phyloP scores from a whole-genome alignment of 2,329 filamentous ascomycete species.

The Alternaria arbusti region DNA sequence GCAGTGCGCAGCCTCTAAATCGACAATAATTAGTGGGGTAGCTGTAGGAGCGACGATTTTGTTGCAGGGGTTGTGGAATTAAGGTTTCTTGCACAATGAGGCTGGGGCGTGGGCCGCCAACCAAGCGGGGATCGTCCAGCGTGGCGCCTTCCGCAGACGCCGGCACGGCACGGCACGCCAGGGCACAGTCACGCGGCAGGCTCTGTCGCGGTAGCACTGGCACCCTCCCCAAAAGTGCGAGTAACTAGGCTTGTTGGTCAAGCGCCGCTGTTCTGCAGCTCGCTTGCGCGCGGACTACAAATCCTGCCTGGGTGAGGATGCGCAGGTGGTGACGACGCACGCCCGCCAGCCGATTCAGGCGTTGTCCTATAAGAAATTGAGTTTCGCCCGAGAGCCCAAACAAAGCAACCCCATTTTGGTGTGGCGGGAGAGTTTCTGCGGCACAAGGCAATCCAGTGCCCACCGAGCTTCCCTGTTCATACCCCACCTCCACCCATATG shows the following conservation, averaged over 20 bases:
- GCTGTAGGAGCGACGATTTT: not conserved
- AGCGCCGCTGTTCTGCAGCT: not conserved
- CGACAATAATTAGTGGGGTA: not conserved
- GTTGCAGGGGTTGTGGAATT: not conserved
- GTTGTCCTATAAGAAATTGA: fast-evolving
- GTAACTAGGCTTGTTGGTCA: not conserved
- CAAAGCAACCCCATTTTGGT: not conserved
- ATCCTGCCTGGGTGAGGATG: not conserved
- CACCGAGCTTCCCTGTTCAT: no score
- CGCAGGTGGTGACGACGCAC: not conserved
- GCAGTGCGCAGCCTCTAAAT: not conserved
- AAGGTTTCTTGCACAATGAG: not conserved
- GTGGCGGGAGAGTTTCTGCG: not conserved
- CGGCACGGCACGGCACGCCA: not conserved
- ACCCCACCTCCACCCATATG: not conserved
- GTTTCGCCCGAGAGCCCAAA: fast-evolving
- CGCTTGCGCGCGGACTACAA: not conserved
- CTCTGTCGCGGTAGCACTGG: not conserved
- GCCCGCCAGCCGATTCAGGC: not conserved
- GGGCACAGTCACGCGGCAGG: not conserved
- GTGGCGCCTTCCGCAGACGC: no score
- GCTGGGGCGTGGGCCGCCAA: not conserved
- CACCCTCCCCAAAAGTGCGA: not conserved
- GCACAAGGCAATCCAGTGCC: not conserved
- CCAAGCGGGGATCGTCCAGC: not conserved